These are phyloP conservation scores for Cyberlindnera mycetangii DNA, from an alignment of 805 yeast genomes.

Conservation along the genomic window DNA sequence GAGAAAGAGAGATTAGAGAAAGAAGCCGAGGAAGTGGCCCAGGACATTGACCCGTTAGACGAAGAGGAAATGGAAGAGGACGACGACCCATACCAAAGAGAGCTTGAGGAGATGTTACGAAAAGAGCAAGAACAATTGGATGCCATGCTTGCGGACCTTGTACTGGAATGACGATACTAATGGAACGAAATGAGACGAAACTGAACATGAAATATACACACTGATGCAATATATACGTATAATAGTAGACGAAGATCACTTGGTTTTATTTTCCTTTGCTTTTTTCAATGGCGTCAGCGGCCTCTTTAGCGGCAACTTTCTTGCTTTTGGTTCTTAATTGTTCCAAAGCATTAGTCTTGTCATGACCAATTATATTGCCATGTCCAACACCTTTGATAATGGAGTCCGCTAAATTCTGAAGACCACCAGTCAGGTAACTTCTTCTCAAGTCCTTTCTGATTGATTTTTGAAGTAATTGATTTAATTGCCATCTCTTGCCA, in stretches of 20 bases:
- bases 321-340: constrained; percentile 40
- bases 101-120: constrained; percentile 16
- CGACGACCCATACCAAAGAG: constrained; percentile 17
- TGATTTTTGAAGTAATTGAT: constrained; percentile 47
- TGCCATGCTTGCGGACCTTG: constrained; percentile 11
- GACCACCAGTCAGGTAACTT: constrained; percentile 77
- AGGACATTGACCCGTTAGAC: constrained; percentile 6
- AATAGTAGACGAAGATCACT: too few species aligned
- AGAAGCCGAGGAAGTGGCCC: constrained; percentile 15
- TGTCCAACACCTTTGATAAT: constrained; percentile 68
- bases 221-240: too few species aligned
- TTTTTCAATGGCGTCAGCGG: constrained; percentile 1
- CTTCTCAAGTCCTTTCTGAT: constrained; percentile 62
- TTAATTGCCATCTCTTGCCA: constrained; percentile 48
- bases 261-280: too few species aligned
- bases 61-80: constrained; percentile 13
- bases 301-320: constrained; percentile 7
- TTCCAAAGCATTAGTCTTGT: constrained; percentile 63
- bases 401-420: constrained; percentile 73
- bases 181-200: too few species aligned
- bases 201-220: too few species aligned
- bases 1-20: constrained; percentile 2
- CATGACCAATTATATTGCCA: constrained; percentile 65
- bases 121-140: constrained; percentile 18
- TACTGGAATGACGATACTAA: constrained; percentile 1